Evolutionary conservation across 805 yeast species (phyloP).

Genomic region (Hanseniaspora clermontiae): DNA sequence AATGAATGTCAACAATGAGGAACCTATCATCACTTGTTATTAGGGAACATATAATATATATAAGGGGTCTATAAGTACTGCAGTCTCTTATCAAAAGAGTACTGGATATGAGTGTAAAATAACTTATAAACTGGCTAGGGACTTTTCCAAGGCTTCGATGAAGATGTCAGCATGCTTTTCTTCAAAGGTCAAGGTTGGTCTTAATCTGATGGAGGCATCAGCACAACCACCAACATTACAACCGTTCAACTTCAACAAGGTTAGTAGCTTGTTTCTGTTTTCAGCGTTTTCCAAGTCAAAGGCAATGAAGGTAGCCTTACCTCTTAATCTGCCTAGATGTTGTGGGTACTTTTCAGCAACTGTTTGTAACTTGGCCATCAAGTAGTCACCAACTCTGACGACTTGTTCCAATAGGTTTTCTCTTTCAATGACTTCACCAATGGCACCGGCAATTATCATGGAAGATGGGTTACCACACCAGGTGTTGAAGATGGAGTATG

Average conservation of each 20-base stretch:
- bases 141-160: conserved; percentile 30
- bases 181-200: conserved; percentile 54
- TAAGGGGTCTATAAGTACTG: background rate
- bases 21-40: background rate
- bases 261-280: conserved; percentile 37
- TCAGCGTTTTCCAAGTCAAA: conserved; percentile 40
- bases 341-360: conserved; percentile 30
- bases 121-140: conserved; percentile 21
- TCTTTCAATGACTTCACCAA: conserved; percentile 41
- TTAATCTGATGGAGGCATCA: conserved; percentile 43
- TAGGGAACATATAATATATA: background rate
- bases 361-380: conserved; percentile 33
- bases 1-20: background rate
- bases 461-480: conserved; percentile 71
- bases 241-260: conserved; percentile 38
- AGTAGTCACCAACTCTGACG: conserved; percentile 42
- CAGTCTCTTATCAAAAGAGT: background rate
- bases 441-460: conserved; percentile 50
- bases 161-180: conserved; percentile 49
- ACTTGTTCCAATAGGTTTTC: conserved; percentile 39
- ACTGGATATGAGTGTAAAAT: no score
- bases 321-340: conserved; percentile 41
- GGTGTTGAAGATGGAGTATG: conserved; percentile 63
- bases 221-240: conserved; percentile 62
- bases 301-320: conserved; percentile 57